A percentile compares a stretch with the other conserved stretches of the same genome.
phyloP scores from a whole-genome alignment of 768 basidiomycete species.

The Cystoderma amianthinum region DNA sequence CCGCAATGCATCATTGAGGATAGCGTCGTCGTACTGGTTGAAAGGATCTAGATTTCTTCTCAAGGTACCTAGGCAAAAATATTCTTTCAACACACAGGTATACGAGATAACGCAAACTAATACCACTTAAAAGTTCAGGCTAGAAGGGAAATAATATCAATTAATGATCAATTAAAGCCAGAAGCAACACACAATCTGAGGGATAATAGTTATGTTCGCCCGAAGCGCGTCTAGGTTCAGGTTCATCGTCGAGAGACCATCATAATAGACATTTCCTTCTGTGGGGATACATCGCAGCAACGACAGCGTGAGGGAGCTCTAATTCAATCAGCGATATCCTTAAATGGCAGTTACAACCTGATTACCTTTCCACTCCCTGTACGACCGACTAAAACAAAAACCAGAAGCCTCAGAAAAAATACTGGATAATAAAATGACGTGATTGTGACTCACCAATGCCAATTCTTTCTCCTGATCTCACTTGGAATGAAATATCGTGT shows the following conservation, averaged over 20 bases:
- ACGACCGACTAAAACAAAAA: conserved; percentile 19
- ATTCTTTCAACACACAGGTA: neutral
- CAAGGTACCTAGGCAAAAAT: conserved; percentile 22
- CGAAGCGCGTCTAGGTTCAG: conserved; percentile 50
- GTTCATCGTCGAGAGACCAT: conserved; percentile 34
- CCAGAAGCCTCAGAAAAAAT: too few relatives aligned
- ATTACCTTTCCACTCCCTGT: conserved; percentile 30
- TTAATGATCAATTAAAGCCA: conserved; percentile 16
- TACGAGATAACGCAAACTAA: neutral
- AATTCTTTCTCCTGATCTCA: conserved; percentile 45
- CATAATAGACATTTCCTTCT: conserved; percentile 43
- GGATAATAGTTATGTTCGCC: conserved; percentile 49
- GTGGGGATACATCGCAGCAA: conserved; percentile 48
- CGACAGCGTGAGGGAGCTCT: conserved; percentile 46
- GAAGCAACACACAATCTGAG: conserved; percentile 24
- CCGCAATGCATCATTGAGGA: conserved; percentile 22
- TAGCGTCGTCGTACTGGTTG: conserved; percentile 38
- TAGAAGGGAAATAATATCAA: conserved; percentile 16
- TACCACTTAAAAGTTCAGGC: neutral
- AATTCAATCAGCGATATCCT: neutral
- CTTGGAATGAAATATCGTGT: conserved; percentile 35
- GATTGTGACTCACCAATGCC: conserved; percentile 31
- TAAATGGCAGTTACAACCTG: neutral
- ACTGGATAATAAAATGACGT: neutral
- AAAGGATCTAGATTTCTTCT: conserved; percentile 57